phyloP scores from a whole-genome alignment of 139 green algal species.

The Trebouxia sp. region DNA sequence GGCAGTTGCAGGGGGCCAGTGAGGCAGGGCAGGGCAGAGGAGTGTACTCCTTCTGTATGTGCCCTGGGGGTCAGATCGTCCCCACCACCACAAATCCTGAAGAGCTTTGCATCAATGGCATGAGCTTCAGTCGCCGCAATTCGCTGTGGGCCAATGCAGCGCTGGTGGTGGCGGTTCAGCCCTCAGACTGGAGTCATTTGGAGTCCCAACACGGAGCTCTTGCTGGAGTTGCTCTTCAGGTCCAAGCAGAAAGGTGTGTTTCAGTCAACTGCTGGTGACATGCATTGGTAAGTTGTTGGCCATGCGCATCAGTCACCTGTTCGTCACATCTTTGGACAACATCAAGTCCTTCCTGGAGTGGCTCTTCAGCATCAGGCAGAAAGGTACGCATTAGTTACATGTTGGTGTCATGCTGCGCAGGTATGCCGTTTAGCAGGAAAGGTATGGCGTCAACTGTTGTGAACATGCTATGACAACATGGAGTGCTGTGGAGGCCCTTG shows the following conservation, averaged over 20 bases:
- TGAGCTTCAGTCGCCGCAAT: constrained; percentile 76
- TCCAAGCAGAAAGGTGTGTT: constrained; percentile 32
- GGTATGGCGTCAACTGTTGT: too few species aligned
- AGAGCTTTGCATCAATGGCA: constrained; percentile 90
- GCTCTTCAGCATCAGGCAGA: neutral
- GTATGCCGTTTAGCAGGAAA: too few species aligned
- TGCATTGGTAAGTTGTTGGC: too few species aligned
- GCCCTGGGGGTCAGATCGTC: constrained; percentile 80
- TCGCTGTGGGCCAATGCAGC: constrained; percentile 81
- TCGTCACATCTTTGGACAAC: neutral
- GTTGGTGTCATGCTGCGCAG: too few species aligned
- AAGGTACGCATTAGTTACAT: too few species aligned
- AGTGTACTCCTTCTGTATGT: constrained; percentile 93
- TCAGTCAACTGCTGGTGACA: too few species aligned
- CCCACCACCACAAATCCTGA: constrained; percentile 62
- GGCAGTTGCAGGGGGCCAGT: neutral
- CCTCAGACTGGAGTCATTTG: constrained; percentile 68
- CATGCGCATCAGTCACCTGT: too few species aligned
- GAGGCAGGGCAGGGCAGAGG: constrained; percentile 26
- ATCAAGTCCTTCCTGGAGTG: neutral
- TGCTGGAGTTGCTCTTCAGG: constrained; percentile 72
- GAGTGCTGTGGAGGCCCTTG: too few species aligned
- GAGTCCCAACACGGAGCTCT: constrained; percentile 53
- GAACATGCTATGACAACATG: too few species aligned
- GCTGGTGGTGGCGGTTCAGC: constrained; percentile 65